Base-by-base conservation (phyloP, 1,284 basidiomycete genomes). In the Cutaneotrichosporon dermatis region DNA sequence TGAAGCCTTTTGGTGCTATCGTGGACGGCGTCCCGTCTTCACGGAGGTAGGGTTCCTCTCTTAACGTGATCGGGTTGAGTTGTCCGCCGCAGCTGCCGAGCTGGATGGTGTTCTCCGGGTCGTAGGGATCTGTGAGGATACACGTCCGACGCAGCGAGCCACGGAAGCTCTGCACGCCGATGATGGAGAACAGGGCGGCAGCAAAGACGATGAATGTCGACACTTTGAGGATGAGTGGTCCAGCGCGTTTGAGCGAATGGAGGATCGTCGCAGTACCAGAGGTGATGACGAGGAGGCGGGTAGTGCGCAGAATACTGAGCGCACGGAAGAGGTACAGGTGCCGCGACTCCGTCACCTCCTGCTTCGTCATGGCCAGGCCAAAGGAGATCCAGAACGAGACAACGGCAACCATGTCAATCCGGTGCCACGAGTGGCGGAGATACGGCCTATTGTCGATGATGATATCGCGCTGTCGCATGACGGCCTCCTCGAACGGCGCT, bases 251-350 rank as follows among this genome's bases (percentile, higher is more conserved):
- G 62, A 99, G 81, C 9, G 91, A 94, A 60, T 87, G 88, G 81
- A 98, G 87, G 71, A 99, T 98, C 0, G 93, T 97, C 12, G 90
- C 89, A 15, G 95, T 98, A 77, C 95, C 95, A 62, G 86, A 87
- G 1, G 94, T 97, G 54, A 97, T 85, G 2, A 92, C 86, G 52
- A 99, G 79, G 33, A 99, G 77, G 59, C 95, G 83, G 4, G 90
- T 86, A 2, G 86, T 88, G 60, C 95, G 83, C 16, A 98, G 81
- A 11, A 95, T 91, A 64, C 89, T 92, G 72, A 99, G 78, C 0
- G 93, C 93, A 37, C 93, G 84, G 72, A 98, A 98, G 51, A 95
- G 79, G 51, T 88, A 91, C 57, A 96, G 84, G 76, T 96, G 92
- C 53, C 84, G 78, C 6, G 69, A 65, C 4, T 83, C 83, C 2